Base-by-base conservation (phyloP, 306 rosid genomes). In the Quercus glauca region DNA sequence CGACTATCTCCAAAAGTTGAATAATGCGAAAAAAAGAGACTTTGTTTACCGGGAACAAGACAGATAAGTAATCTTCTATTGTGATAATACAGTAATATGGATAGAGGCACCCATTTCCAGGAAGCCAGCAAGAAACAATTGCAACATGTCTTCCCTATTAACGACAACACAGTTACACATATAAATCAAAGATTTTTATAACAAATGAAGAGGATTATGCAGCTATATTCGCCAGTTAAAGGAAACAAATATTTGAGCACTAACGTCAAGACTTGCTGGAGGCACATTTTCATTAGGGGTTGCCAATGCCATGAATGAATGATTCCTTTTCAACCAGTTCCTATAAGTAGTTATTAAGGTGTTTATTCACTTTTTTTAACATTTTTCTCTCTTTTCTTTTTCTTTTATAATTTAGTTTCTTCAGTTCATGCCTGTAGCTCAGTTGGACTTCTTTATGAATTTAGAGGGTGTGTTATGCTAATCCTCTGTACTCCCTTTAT, bases 61-160 rank as follows among this genome's bases (percentile, higher is more conserved):
- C 11, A 67, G 25, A 82, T 55, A 91, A 92, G 86, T 94, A 92
- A 88, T 94, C 97, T 87, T 68, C 79, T 31, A 94, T 91, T 4
- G 99, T 91, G 2, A 94, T 85, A 95, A 92, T 94, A 70, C 99
- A 92, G 79, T 92, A 91, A 97, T 97, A 94, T 23, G 97, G 72
- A 77, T 91, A 87, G 74, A 94, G 97, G 58, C 90, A 84, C 12
- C 97, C 97, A 69, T 86, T 94, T 55, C 99, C 99, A 74, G 92
- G 99, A 87, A 94, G 83, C 94, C 93, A 94, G 56, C 99, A 94
- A 0, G 90, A 86, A 1, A 74, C 51, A 51, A 83, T 81, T 69
- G 97, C 95, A 74, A 76, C 75, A 84, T 23, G 60, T 76, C 86
- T 94, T 23, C 97, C 97, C 98, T 94, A 82, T 60, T 0, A 80